phyloP scores from a whole-genome alignment of 2,329 filamentous ascomycete genomes.

The Cordyceps militaris region DNA sequence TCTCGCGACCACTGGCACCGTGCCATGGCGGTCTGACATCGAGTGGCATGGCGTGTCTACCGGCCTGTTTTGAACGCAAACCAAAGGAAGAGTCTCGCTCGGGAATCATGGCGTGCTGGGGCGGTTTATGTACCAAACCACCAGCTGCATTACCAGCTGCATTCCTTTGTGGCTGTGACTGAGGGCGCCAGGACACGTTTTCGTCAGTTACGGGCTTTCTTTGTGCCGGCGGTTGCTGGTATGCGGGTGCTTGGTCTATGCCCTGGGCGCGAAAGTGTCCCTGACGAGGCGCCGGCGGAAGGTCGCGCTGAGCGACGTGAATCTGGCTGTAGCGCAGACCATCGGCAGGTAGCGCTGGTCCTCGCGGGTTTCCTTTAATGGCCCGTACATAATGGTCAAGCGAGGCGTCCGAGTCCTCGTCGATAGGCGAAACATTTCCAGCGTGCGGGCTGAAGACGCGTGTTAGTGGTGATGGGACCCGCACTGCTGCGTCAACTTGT shows the following conservation, averaged over 20 bases:
- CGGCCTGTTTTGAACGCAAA: slow-evolving; percentile 26
- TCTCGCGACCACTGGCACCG: slow-evolving; percentile 61
- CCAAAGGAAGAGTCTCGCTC: slow-evolving; percentile 21
- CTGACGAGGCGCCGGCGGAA: background rate
- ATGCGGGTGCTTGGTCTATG: background rate
- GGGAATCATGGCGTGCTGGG: slow-evolving; percentile 11
- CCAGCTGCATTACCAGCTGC: background rate
- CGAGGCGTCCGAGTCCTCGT: slow-evolving; percentile 32
- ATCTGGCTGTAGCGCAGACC: background rate
- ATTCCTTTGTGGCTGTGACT: background rate
- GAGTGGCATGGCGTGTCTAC: slow-evolving; percentile 31
- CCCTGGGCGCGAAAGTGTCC: background rate
- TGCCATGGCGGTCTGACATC: slow-evolving; percentile 58
- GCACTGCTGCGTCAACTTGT: slow-evolving; percentile 6
- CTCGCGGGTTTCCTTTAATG: slow-evolving; percentile 8
- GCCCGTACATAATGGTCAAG: background rate
- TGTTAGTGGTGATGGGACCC: slow-evolving; percentile 11
- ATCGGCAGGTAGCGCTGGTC: background rate
- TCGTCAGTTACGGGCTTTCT: background rate
- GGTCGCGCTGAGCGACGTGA: background rate
- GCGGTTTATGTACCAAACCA: no score
- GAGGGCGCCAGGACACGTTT: background rate
- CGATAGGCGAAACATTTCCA: slow-evolving; percentile 46
- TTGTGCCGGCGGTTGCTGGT: background rate
- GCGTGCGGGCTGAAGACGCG: slow-evolving; percentile 19